phyloP scores from a whole-genome alignment of 768 basidiomycete species.

The Butyriboletus loyo region DNA sequence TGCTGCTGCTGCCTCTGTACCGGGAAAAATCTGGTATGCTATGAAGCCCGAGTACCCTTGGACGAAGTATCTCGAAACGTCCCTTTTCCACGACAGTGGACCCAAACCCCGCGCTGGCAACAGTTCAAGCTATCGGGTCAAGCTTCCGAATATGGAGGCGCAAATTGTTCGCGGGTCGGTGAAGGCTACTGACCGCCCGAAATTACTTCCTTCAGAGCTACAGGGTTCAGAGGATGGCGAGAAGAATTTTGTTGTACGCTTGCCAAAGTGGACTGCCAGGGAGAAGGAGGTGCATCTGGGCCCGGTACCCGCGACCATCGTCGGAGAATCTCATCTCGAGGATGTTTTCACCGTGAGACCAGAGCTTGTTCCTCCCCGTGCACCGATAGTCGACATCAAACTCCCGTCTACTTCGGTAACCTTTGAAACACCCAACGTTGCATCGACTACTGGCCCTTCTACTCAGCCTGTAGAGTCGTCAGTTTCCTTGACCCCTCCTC shows the following conservation, averaged over 20 bases:
- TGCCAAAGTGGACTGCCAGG: constrained; percentile 45
- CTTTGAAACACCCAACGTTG: not conserved
- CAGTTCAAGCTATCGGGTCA: constrained; percentile 55
- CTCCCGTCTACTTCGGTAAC: constrained; percentile 29
- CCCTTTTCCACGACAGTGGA: constrained; percentile 62
- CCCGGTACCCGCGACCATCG: constrained; percentile 21
- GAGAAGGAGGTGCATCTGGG: constrained; percentile 26
- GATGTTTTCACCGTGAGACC: constrained; percentile 60
- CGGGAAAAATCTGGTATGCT: constrained; percentile 62
- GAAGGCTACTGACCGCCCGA: constrained; percentile 3
- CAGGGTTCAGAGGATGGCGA: constrained; percentile 42
- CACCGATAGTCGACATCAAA: constrained; percentile 24
- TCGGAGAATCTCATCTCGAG: constrained; percentile 43
- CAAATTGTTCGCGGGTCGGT: constrained; percentile 43
- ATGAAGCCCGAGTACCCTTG: constrained; percentile 79
- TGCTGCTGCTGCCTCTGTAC: constrained; percentile 23
- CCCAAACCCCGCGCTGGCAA: constrained; percentile 58
- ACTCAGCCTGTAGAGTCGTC: constrained; percentile 8
- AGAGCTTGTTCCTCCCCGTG: constrained; percentile 36
- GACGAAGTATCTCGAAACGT: constrained; percentile 80
- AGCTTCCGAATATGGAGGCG: constrained; percentile 50
- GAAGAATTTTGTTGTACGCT: constrained; percentile 49
- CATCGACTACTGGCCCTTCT: constrained; percentile 9
- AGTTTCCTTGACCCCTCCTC: constrained; percentile 1
- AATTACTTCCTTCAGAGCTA: constrained; percentile 19